Conservation (phyloP, 2,329 filamentous ascomycete species). For the Colletotrichum noveboracense region DNA sequence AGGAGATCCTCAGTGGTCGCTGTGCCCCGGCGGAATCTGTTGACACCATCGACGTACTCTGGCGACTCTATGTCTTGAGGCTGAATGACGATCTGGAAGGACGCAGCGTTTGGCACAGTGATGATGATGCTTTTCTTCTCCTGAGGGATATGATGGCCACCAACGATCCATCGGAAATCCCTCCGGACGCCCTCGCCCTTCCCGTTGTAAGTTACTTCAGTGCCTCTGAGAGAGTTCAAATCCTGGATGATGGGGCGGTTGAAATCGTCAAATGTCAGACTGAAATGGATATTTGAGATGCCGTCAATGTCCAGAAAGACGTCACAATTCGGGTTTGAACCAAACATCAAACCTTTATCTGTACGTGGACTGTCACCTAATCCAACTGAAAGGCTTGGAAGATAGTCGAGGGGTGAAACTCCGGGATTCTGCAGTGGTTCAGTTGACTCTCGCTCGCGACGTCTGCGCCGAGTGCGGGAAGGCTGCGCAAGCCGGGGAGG, state of each 20-base stretch:
- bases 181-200: background rate
- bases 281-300: background rate
- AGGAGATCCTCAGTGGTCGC: background rate
- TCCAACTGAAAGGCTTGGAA: background rate
- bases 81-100: background rate
- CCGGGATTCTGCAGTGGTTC: background rate
- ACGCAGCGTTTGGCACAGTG: background rate
- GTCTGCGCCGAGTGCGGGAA: background rate
- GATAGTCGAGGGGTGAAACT: background rate
- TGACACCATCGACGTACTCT: background rate
- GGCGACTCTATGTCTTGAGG: background rate
- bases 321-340: background rate
- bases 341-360: background rate
- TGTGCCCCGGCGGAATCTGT: background rate
- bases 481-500: background rate
- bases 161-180: background rate
- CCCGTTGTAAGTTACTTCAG: background rate
- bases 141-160: background rate
- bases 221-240: background rate
- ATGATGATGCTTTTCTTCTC: background rate
- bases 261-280: background rate
- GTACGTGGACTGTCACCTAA: background rate
- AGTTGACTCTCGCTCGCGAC: background rate
- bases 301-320: background rate
- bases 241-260: background rate